phyloP scores from a whole-genome alignment of 306 rosid genomes.

The Dicorynia guianensis region DNA sequence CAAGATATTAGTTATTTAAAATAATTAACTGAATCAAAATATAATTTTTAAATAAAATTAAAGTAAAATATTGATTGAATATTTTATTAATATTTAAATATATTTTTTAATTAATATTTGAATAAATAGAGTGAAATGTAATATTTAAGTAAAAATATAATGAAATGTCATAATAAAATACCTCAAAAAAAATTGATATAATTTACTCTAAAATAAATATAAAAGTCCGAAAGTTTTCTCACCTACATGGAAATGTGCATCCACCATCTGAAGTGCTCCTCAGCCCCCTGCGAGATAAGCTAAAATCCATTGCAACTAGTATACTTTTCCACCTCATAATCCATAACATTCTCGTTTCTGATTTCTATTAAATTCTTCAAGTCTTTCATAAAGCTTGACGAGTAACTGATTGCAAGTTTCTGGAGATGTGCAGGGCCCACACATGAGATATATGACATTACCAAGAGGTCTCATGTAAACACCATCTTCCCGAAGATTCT shows the following conservation, averaged over 20 bases:
- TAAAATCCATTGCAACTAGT: slow-evolving; percentile 6
- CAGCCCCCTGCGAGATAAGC: slow-evolving; percentile 3
- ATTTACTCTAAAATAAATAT: too few relatives aligned
- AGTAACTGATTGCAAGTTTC: slow-evolving; percentile 72
- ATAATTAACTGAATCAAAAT: too few relatives aligned
- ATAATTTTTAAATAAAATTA: too few relatives aligned
- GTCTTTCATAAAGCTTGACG: slow-evolving; percentile 65
- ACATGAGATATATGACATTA: slow-evolving; percentile 84
- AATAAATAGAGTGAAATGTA: too few relatives aligned
- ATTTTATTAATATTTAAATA: too few relatives aligned
- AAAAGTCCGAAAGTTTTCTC: not conserved
- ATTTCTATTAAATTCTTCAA: slow-evolving; percentile 60
- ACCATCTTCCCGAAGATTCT: slow-evolving; percentile 79
- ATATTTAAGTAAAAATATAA: too few relatives aligned
- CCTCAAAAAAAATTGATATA: too few relatives aligned
- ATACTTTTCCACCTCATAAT: not conserved
- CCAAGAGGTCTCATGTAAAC: slow-evolving; percentile 86
- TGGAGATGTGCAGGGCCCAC: slow-evolving; percentile 91
- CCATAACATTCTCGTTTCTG: slow-evolving; percentile 26
- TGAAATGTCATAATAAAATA: too few relatives aligned
- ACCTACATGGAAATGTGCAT: not conserved
- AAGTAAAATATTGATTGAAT: too few relatives aligned
- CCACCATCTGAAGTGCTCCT: not conserved
- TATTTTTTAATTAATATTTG: too few relatives aligned
- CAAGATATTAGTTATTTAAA: too few relatives aligned